Evolutionary conservation across 768 basidiomycete species (phyloP), one percentile per base, ranked within the genome.

Genomic region (Lactarius pseudohatsudake): DNA sequence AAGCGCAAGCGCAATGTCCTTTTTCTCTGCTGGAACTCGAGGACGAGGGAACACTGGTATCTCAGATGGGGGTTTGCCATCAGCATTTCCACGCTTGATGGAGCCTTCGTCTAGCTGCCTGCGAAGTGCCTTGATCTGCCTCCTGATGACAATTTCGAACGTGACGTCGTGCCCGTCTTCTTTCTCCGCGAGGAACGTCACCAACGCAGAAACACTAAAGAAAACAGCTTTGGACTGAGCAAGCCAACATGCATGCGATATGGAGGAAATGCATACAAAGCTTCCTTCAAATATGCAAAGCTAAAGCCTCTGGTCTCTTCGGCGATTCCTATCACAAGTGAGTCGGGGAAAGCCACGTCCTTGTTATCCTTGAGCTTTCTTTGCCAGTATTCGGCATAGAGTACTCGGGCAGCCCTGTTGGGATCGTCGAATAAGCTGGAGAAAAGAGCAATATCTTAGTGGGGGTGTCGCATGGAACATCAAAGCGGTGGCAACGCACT

Each of bases 261-360:
- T 43, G 43, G 34, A 20, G 32, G 30, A 34, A 55, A 36, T 16
- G 81, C 90, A 67, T 74, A 94, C 92, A 94, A 94, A 3, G 86
- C 91, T 76, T 94, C 93, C 75, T 96, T 94, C 72, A 95, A 79
- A 75, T 92, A 94, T 0, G 93, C 91, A 74, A 94, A 94, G 70
- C 88, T 91, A 79, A 94, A 94, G 36, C 80, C 78, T 38, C 82
- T 78, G 0, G 92, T 94, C 65, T 76, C 61, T 11, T 80, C 76
- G 6, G 87, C 90, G 32, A 91, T 78, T 68, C 85, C 82, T 13
- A 82, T 75, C 20, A 87, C 80, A 38, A 94, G 80, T 15, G 77
- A 68, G 69, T 92, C 87, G 0, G 92, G 85, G 79, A 91, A 93
- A 4, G 78, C 75, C 68, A 94, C 81, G 16, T 81, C 77, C 58